phyloP scores from a whole-genome alignment of 2,329 filamentous ascomycete genomes.

The Drechslerella dactyloides region DNA sequence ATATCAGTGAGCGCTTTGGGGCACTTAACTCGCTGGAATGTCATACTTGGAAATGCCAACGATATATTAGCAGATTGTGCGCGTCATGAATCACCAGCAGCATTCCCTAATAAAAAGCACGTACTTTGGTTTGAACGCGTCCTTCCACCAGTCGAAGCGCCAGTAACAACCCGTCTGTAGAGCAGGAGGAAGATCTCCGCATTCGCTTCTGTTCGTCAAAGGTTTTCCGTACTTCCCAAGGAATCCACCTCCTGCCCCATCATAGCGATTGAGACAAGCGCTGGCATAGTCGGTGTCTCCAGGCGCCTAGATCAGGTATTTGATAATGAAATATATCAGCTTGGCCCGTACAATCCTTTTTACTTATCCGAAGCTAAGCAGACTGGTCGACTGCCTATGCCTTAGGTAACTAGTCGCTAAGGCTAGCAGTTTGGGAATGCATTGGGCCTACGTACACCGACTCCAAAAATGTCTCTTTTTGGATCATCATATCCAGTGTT shows the following conservation, averaged over 20 bases:
- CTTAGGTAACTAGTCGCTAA: no score
- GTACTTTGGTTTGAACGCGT: constrained; percentile 42
- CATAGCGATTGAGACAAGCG: constrained; percentile 38
- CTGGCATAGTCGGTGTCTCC: constrained; percentile 33
- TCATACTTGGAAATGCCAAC: constrained; percentile 30
- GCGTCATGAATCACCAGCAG: not conserved
- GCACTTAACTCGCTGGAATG: constrained; percentile 38
- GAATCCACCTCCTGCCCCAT: constrained; percentile 28
- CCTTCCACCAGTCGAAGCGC: constrained; percentile 63
- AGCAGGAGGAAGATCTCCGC: constrained; percentile 63
- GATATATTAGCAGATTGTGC: constrained; percentile 6
- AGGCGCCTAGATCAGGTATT: constrained; percentile 24
- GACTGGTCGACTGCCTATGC: no score
- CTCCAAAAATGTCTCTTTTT: constrained; percentile 66
- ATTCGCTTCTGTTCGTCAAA: constrained; percentile 63
- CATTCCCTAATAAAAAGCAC: constrained; percentile 5
- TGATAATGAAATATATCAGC: no score
- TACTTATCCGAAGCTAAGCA: no score
- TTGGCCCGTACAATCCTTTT: no score
- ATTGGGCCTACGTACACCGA: constrained; percentile 33
- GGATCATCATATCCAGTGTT: constrained; percentile 67
- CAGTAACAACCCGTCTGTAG: constrained; percentile 68
- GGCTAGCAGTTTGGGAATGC: no score
- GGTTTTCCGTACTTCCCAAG: constrained; percentile 56
- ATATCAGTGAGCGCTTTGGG: constrained; percentile 38